These are phyloP conservation scores for Fusarium denticulatum DNA, from an alignment of 2,329 filamentous ascomycete species.

Conservation along the genomic window DNA sequence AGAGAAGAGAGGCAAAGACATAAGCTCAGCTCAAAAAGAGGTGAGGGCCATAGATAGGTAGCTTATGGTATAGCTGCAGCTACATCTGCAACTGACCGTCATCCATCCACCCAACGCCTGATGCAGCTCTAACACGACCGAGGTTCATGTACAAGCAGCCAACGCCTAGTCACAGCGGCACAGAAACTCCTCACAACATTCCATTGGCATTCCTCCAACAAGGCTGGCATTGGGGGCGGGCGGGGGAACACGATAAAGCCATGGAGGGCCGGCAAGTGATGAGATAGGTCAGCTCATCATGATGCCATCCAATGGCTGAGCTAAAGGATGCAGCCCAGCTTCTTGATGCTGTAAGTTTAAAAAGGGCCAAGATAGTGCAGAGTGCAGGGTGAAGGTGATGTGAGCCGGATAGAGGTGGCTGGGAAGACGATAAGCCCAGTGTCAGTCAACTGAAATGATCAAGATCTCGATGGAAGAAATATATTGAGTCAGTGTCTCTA, in stretches of 20 bases:
- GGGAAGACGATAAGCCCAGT: slow-evolving; percentile 15
- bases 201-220: slow-evolving; percentile 14
- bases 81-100: slow-evolving; percentile 31
- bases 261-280: slow-evolving; percentile 27
- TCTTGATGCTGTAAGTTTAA: slow-evolving; percentile 28
- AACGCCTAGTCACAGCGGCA: neutral
- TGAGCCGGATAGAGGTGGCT: neutral
- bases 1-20: slow-evolving; percentile 9
- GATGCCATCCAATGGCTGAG: slow-evolving; percentile 30
- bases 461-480: slow-evolving; percentile 8
- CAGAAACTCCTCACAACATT: slow-evolving; percentile 31
- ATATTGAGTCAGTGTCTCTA: neutral
- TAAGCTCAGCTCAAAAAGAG: slow-evolving; percentile 3
- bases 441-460: neutral
- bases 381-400: slow-evolving; percentile 22
- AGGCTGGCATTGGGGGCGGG: slow-evolving; percentile 28
- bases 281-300: slow-evolving; percentile 14
- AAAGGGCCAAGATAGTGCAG: neutral
- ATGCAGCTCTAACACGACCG: slow-evolving; percentile 19
- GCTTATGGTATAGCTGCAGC: slow-evolving; percentile 25
- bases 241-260: slow-evolving; percentile 29
- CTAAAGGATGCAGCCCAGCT: slow-evolving; percentile 26
- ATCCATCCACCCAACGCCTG: slow-evolving; percentile 21
- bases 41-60: slow-evolving; percentile 9
- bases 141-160: slow-evolving; percentile 31